Conservation (phyloP, 768 basidiomycete species). For the Sistotremastrum suecicum region DNA sequence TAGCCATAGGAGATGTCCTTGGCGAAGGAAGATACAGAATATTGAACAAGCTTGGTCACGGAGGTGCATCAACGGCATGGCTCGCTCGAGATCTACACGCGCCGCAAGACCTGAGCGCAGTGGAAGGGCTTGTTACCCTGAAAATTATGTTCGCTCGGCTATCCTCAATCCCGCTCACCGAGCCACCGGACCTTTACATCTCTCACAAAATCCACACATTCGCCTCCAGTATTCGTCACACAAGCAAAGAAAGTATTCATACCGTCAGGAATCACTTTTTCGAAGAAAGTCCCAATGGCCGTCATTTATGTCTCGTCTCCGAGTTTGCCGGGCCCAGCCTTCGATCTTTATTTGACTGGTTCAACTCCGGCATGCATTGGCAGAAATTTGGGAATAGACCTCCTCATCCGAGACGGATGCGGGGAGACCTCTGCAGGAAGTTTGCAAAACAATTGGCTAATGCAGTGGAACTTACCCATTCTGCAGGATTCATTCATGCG, state of each 20-base stretch:
- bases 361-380: slow-evolving; percentile 5
- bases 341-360: slow-evolving; percentile 16
- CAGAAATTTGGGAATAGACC: slow-evolving; percentile 8
- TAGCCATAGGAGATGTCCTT: slow-evolving; percentile 34
- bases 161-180: slow-evolving; percentile 13
- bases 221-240: slow-evolving; percentile 17
- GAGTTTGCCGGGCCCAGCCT: slow-evolving; percentile 30
- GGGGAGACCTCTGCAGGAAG: slow-evolving; percentile 20
- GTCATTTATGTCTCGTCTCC: slow-evolving; percentile 34
- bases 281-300: slow-evolving; percentile 33
- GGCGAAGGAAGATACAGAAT: slow-evolving; percentile 31
- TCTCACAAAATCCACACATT: slow-evolving; percentile 19
- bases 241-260: slow-evolving; percentile 14
- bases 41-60: slow-evolving; percentile 34
- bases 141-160: slow-evolving; percentile 21
- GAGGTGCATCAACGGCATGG: slow-evolving; percentile 28
- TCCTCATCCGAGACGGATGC: slow-evolving; percentile 18
- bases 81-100: slow-evolving; percentile 16
- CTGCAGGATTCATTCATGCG: slow-evolving; percentile 21
- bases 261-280: slow-evolving; percentile 29
- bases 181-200: slow-evolving; percentile 18
- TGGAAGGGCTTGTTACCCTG: slow-evolving; percentile 9
- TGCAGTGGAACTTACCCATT: slow-evolving; percentile 19
- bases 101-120: no score
- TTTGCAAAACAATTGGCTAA: slow-evolving; percentile 19